Evolutionary conservation across 2,329 filamentous ascomycete genomes (phyloP), one percentile per base, ranked within the genome.

Genomic region (Ascochyta koolunga): DNA sequence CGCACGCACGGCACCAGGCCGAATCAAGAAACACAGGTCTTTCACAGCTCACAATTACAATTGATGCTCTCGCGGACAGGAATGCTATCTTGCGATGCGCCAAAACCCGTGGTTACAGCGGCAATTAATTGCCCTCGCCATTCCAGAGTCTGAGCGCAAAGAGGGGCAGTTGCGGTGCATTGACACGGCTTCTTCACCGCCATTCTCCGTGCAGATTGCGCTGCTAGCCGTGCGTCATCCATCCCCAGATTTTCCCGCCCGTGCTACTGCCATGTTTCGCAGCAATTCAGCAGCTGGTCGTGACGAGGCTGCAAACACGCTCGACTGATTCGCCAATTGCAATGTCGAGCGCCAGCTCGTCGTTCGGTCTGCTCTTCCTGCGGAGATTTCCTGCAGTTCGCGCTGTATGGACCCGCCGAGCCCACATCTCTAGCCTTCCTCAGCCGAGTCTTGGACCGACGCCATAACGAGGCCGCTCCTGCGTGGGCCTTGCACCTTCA

Each of bases 371-470:
- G 32, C 42, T 44, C 46, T 46, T 50, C 38, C 52, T 59, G 40
- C 38, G 50, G 56, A 47, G 38, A 49, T 36, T 43, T 50, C 45
- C 29, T 54, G 45, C 45, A 22, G 45, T 41, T 54, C 51, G 45
- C 47, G 51, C 51, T 50, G 45, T 36, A 50, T 54, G 51, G 51
- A 41, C 45, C 51, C 51, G 40, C 45, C 50, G 36, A 52, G 37
- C 37, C 44, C 37, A 52, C 54, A 33, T 31, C 39, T 48, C 43
- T 52, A 52, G 48, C 35, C 44, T 37, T 37, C 18, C 57, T 59
- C 58, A 50, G 62, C 65, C 64, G 63, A 68, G 64, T 45, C 55
- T 58, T 62, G 62, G 58, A 64, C 67, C 65, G 68, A 61, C 68
- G 64, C 65, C 67, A 71, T 53, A 64, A 50, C 61, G 58, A 65